Evolutionary conservation across 257 asterid species (phyloP).

Genomic region (Penstemon eatonii): DNA sequence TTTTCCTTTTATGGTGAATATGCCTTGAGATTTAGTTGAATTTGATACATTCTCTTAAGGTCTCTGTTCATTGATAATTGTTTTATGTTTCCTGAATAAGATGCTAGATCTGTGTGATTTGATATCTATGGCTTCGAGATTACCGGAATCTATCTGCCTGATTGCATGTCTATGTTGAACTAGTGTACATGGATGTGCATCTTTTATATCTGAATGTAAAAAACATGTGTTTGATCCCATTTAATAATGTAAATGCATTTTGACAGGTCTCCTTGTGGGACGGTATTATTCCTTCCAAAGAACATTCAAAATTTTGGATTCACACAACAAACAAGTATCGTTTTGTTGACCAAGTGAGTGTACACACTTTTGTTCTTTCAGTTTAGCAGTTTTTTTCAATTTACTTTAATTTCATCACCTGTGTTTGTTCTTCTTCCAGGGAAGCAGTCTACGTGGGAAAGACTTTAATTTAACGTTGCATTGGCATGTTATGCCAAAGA

Average conservation of each 20-base stretch:
- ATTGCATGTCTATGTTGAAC: neutral
- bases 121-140: neutral
- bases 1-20: too few species aligned
- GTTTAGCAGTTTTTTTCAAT: neutral
- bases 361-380: neutral
- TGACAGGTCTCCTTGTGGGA: constrained; percentile 88
- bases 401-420: neutral
- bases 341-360: constrained; percentile 71
- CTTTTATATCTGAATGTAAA: neutral
- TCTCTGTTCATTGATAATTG: too few species aligned
- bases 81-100: too few species aligned
- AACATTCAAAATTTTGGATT: constrained; percentile 70
- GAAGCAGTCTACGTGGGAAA: constrained; percentile 87
- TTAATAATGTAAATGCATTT: constrained; percentile 20
- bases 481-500: constrained; percentile 99
- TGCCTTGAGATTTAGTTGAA: too few species aligned
- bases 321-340: constrained; percentile 84
- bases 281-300: constrained; percentile 78
- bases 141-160: neutral
- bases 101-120: neutral
- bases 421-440: constrained; percentile 37
- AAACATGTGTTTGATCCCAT: neutral
- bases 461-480: constrained; percentile 83
- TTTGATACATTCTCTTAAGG: too few species aligned
- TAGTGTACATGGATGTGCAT: neutral